phyloP scores from a whole-genome alignment of 495 filamentous ascomycete genomes.

The Hyaloscypha finlandica region DNA sequence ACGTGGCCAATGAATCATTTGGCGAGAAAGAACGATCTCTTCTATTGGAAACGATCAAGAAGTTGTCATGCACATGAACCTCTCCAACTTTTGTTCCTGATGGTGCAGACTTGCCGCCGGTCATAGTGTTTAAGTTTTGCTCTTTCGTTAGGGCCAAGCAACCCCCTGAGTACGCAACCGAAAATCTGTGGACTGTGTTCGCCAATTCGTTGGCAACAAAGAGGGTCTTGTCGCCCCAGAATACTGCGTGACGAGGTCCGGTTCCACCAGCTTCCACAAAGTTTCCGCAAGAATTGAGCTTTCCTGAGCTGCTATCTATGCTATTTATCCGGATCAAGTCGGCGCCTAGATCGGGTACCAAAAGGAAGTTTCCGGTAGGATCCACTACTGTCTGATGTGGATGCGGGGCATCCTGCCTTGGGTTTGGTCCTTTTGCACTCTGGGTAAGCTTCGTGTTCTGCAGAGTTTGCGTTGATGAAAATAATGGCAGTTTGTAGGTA shows the following conservation, averaged over 20 bases:
- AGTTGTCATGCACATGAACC: conserved; percentile 58
- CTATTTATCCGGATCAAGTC: conserved; percentile 65
- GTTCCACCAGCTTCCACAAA: conserved; percentile 45
- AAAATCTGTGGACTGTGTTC: conserved; percentile 57
- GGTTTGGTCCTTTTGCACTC: conserved; percentile 16
- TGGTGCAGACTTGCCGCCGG: conserved; percentile 35
- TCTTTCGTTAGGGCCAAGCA: conserved; percentile 49
- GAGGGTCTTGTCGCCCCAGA: conserved; percentile 49
- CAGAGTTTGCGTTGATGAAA: conserved; percentile 8
- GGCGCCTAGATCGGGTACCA: conserved; percentile 70
- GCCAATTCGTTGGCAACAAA: conserved; percentile 67
- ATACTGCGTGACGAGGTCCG: conserved; percentile 69
- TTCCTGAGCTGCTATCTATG: conserved; percentile 45
- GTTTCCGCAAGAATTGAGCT: conserved; percentile 38
- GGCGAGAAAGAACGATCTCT: conserved; percentile 46
- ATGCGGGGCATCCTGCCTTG: conserved; percentile 60
- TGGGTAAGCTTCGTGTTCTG: conserved; percentile 18
- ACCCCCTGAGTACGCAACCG: conserved; percentile 52
- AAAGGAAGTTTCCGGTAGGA: conserved; percentile 61
- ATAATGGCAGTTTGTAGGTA: conserved; percentile 25
- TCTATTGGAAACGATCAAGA: conserved; percentile 42
- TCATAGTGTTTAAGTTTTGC: conserved; percentile 47
- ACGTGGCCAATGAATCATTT: conserved; percentile 31
- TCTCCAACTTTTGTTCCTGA: conserved; percentile 57
- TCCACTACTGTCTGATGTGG: conserved; percentile 71